A percentile compares a stretch with the other conserved stretches of the same genome.
Conservation (phyloP, 2,329 filamentous ascomycete species). For the Fusarium nelsonii region DNA sequence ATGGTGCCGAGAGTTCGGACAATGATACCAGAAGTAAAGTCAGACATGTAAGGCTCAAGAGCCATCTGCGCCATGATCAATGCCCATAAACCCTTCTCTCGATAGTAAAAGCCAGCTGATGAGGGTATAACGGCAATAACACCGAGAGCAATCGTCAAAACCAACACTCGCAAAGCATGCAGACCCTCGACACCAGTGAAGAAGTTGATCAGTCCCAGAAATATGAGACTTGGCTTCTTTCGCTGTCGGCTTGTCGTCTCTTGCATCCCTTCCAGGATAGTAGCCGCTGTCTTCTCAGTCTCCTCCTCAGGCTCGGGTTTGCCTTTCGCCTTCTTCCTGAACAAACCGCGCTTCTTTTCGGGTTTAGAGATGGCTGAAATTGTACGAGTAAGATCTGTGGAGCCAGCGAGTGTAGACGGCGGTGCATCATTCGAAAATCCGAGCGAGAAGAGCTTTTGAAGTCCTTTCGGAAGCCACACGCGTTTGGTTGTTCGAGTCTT, state of each 20-base stretch:
- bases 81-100: slow-evolving; percentile 40
- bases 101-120: slow-evolving; percentile 37
- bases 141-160: slow-evolving; percentile 15
- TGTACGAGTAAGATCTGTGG: slow-evolving; percentile 3
- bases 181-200: slow-evolving; percentile 17
- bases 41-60: slow-evolving; percentile 38
- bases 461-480: slow-evolving; percentile 15
- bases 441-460: slow-evolving; percentile 13
- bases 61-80: slow-evolving; percentile 42
- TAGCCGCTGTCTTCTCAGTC: neutral
- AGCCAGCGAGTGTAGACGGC: slow-evolving; percentile 11
- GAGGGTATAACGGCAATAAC: slow-evolving; percentile 15
- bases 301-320: neutral
- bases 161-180: slow-evolving; percentile 9
- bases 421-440: slow-evolving; percentile 15
- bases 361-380: slow-evolving; percentile 16
- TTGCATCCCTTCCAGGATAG: slow-evolving; percentile 10
- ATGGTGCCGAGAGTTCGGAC: slow-evolving; percentile 23
- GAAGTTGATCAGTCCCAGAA: slow-evolving; percentile 14
- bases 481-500: slow-evolving; percentile 4
- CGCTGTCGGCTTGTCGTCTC: slow-evolving; percentile 14
- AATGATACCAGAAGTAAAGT: slow-evolving; percentile 32
- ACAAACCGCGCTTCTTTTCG: slow-evolving; percentile 10
- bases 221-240: slow-evolving; percentile 13
- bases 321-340: slow-evolving; percentile 8